Base-by-base conservation (phyloP, 164 flowering plant genomes). In the Piper betle region DNA sequence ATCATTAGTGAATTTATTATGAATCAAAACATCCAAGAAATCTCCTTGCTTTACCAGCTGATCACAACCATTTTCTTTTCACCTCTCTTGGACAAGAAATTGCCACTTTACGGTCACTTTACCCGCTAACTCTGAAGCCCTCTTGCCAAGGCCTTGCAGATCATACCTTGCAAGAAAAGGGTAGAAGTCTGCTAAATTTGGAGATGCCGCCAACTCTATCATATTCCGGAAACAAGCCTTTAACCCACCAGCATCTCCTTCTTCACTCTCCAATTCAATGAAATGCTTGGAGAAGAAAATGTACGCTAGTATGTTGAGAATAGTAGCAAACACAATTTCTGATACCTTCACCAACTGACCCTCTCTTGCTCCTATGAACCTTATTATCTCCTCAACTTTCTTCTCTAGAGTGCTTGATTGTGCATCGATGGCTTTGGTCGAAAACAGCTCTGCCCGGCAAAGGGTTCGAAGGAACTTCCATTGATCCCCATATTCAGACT, bases 391-490 rank as follows among this genome's bases (percentile, higher is more conserved):
- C 58, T 11, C 13, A 5, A 65, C 70, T 37, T 69, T 73, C 16
- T 58, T 37, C 67, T 77, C 78, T 55, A 80, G 66, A 17, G 66
- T 0, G 1, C 33, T 1, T 4, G 75, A 64, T 65, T 74, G 79
- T 13, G 61, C 54, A 39, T 75, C 72, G 13, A 78, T 20, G 39
- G 69, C 64, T 42, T 69, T 74, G 15, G 60, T 41, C 0, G 81
- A 59, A 38, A 80, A 80, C 46, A 80, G 62, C 53, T 72, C 77
- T 0, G 70, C 62, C 56, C 73, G 65, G 42, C 71, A 80, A 15
- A 75, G 4, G 16, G 74, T 66, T 0, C 83, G 46, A 5, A 80
- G 19, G 1, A 33, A 10, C 68, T 68, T 77, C 83, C 81, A 80
- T 3, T 25, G 37, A 0, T 75, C 78, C 16, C 48, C 63, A 57